phyloP scores from a whole-genome alignment of 371 early-diverging fungal genomes.

The Mortierella sp. region DNA sequence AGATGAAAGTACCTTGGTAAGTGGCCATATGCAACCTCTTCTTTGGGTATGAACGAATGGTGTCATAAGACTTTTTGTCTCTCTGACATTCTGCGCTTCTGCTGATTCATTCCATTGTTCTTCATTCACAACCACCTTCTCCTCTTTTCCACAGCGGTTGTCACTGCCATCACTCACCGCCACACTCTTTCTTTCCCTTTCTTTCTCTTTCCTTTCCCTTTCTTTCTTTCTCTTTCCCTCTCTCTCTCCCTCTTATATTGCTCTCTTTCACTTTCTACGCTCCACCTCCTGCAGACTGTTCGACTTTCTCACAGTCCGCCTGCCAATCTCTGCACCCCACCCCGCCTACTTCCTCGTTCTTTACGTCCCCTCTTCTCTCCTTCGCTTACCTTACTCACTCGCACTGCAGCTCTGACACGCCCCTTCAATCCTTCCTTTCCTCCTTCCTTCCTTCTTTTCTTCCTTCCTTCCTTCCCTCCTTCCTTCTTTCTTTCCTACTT shows the following conservation, averaged over 20 bases:
- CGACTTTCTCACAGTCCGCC: not conserved
- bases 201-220: not conserved
- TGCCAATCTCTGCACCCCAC: slow-evolving; percentile 1
- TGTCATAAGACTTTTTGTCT: not conserved
- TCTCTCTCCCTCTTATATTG: not conserved
- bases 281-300: not conserved
- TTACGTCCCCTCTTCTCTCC: not conserved
- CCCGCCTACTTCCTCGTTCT: not conserved
- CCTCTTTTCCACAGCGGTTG: too few relatives aligned
- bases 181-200: not conserved
- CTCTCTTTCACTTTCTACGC: not conserved
- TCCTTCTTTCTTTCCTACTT: not conserved
- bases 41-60: not conserved
- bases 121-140: not conserved
- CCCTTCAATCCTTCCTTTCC: not conserved
- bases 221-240: too few relatives aligned
- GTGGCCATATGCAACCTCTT: not conserved
- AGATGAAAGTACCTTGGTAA: not conserved
- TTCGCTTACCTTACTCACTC: not conserved
- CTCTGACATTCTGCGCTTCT: not conserved
- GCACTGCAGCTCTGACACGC: not conserved
- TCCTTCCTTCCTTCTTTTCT: not conserved
- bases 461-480: not conserved
- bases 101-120: not conserved
- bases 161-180: not conserved